Conservation (phyloP, 2,329 filamentous ascomycete species). For the Juglanconis juglandina region DNA sequence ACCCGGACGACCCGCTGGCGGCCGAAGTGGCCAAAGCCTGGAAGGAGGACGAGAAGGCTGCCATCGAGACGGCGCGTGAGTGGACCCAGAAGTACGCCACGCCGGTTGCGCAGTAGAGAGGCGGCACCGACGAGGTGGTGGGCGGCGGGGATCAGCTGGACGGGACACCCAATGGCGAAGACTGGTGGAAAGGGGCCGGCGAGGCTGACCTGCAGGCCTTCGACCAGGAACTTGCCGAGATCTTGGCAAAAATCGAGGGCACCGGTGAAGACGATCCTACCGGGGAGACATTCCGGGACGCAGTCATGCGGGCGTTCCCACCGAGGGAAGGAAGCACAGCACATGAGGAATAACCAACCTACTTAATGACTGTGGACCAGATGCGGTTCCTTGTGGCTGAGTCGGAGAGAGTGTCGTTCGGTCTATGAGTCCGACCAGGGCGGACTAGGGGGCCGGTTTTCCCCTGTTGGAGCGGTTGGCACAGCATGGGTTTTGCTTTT, state of each 20-base stretch:
- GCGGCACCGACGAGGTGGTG: neutral
- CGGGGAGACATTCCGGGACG: too few relatives aligned
- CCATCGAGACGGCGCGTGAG: constrained; percentile 86
- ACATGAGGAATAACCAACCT: too few relatives aligned
- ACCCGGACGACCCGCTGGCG: constrained; percentile 96
- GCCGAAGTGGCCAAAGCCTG: constrained; percentile 97
- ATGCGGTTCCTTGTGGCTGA: too few relatives aligned
- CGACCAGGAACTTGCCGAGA: neutral
- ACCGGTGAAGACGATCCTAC: too few relatives aligned
- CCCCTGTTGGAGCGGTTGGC: neutral
- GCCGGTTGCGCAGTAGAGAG: constrained; percentile 8
- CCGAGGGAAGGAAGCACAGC: too few relatives aligned
- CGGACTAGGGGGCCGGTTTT: neutral
- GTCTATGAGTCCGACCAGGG: too few relatives aligned
- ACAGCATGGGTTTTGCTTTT: neutral
- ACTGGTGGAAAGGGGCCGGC: too few relatives aligned
- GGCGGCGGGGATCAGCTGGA: neutral
- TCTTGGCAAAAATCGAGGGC: neutral
- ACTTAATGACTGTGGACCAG: too few relatives aligned
- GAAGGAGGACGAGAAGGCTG: constrained; percentile 93
- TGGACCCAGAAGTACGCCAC: constrained; percentile 84
- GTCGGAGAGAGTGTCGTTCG: too few relatives aligned
- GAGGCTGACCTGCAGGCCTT: neutral
- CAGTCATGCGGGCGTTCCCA: too few relatives aligned
- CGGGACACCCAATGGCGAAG: neutral